Conservation (phyloP, 2,329 filamentous ascomycete species). For the Xylariaceae sp. region DNA sequence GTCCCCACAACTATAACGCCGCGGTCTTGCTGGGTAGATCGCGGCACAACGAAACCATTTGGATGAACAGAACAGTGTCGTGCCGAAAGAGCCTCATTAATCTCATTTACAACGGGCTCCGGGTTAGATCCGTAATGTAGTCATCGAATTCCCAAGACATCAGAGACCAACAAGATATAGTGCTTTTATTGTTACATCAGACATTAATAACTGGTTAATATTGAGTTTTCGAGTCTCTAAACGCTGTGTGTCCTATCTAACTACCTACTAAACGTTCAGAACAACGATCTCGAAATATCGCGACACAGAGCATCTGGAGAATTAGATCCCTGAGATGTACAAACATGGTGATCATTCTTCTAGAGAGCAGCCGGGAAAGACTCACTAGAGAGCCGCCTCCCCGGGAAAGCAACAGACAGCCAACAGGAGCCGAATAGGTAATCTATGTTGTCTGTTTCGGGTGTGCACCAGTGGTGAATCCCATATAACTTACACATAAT, state of each 20-base stretch:
- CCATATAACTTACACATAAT: not conserved
- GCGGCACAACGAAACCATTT: no score
- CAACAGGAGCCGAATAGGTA: not conserved
- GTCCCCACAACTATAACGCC: not conserved
- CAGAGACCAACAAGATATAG: no score
- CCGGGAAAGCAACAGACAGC: not conserved
- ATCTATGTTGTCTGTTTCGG: no score
- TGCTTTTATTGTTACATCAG: no score
- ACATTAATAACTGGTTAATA: no score
- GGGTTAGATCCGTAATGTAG: no score
- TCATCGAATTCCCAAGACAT: no score
- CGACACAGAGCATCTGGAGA: not conserved
- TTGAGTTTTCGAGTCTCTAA: not conserved
- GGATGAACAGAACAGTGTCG: no score
- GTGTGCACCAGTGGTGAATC: not conserved
- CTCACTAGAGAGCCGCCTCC: not conserved
- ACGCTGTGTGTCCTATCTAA: not conserved
- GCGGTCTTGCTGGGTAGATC: not conserved
- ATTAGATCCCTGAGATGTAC: not conserved
- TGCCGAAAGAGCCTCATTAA: no score
- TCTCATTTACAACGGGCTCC: no score
- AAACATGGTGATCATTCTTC: not conserved
- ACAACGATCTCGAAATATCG: not conserved
- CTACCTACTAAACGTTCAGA: not conserved
- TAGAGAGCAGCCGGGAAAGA: not conserved